Conservation (phyloP, 2,329 filamentous ascomycete genomes). For the Aspergillus luchuensis region DNA sequence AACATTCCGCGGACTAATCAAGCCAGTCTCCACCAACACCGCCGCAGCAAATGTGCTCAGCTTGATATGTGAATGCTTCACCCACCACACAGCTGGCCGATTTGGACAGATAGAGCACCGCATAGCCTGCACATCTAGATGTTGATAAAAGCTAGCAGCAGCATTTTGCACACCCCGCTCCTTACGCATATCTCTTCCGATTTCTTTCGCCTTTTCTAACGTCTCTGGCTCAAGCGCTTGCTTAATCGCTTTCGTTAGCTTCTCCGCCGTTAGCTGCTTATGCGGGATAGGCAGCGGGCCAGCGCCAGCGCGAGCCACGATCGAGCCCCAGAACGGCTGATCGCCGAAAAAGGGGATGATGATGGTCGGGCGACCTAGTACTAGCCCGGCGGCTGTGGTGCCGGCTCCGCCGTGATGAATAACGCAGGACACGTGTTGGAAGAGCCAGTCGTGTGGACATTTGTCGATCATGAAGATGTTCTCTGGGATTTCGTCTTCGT, state of each 20-base stretch:
- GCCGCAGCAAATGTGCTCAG: slow-evolving; percentile 74
- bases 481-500: slow-evolving; percentile 69
- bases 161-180: slow-evolving; percentile 67
- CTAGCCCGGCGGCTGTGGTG: slow-evolving; percentile 84
- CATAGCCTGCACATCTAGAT: slow-evolving; percentile 66
- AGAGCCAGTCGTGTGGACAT: slow-evolving; percentile 86
- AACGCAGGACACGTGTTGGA: slow-evolving; percentile 76
- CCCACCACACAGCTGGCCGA: slow-evolving; percentile 72
- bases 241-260: slow-evolving; percentile 65
- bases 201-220: slow-evolving; percentile 55
- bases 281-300: slow-evolving; percentile 71
- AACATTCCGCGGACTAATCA: slow-evolving; percentile 69
- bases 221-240: slow-evolving; percentile 64
- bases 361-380: slow-evolving; percentile 75
- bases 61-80: slow-evolving; percentile 66
- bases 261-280: slow-evolving; percentile 66
- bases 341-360: slow-evolving; percentile 87
- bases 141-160: slow-evolving; percentile 69
- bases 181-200: slow-evolving; percentile 66
- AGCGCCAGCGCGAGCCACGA: slow-evolving; percentile 71
- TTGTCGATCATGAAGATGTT: slow-evolving; percentile 83
- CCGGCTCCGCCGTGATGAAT: slow-evolving; percentile 88
- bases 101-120: slow-evolving; percentile 70
- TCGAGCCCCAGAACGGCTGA: slow-evolving; percentile 80
- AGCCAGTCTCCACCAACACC: slow-evolving; percentile 64